Evolutionary conservation across 768 basidiomycete species (phyloP).

Genomic region (Amanita exitialis): DNA sequence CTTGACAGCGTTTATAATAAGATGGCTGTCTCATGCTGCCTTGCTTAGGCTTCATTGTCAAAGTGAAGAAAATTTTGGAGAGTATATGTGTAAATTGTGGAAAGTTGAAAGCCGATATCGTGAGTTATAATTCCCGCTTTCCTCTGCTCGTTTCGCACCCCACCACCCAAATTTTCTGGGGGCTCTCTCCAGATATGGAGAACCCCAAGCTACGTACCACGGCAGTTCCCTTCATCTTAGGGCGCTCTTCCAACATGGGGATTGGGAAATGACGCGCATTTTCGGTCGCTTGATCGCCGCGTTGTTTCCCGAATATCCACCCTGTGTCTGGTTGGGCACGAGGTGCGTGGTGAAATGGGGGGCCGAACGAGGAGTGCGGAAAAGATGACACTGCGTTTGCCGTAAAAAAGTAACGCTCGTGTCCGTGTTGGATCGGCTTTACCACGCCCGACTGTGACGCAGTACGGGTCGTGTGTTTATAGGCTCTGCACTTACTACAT

Average conservation of each 20-base stretch:
- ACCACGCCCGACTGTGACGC: conserved; percentile 63
- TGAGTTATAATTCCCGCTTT: conserved; percentile 69
- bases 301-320: conserved; percentile 47
- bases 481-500: conserved; percentile 54
- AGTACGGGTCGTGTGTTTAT: conserved; percentile 42
- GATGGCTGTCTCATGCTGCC: not conserved
- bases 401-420: conserved; percentile 21
- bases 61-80: conserved; percentile 99
- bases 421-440: conserved; percentile 35
- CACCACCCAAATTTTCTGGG: conserved; percentile 96
- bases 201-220: conserved; percentile 89
- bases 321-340: conserved; percentile 75
- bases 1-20: not conserved
- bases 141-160: conserved; percentile 92
- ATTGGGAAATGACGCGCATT: conserved; percentile 64
- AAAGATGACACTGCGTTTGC: conserved; percentile 30
- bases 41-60: conserved; percentile 81
- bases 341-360: conserved; percentile 94
- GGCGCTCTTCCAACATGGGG: conserved; percentile 73
- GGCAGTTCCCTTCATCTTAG: conserved; percentile 68
- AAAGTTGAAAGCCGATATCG: conserved; percentile 93
- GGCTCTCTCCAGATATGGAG: conserved; percentile 92
- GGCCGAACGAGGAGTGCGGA: conserved; percentile 95
- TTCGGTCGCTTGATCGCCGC: conserved; percentile 95
- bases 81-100: conserved; percentile 98